Evolutionary conservation across 2,329 filamentous ascomycete genomes (phyloP), one percentile per base, ranked within the genome.

Genomic region (Penicillium sp.): DNA sequence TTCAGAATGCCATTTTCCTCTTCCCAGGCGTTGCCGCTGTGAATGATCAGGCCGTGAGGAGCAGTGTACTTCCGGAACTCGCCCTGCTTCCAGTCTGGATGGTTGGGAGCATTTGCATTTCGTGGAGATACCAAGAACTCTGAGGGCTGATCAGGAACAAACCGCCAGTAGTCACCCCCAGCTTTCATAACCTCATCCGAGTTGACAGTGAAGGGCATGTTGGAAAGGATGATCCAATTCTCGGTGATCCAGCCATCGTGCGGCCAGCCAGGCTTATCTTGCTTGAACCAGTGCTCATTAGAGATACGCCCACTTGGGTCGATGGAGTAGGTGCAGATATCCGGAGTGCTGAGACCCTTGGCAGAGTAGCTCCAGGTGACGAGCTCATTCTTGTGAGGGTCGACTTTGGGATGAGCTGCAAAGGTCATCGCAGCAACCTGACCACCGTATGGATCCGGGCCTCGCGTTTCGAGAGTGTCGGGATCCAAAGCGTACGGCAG

Each of bases 361-460:
- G 78, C 78, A 60, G 78, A 72, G 55, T 80, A 80, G 1, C 77
- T 76, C 57, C 72, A 78, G 22, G 70, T 71, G 1, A 81, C 72
- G 63, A 80, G 73, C 54, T 80, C 78, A 6, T 76, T 73, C 0
- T 71, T 79, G 47, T 71, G 70, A 0, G 78, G 77, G 54, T 81
- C 79, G 47, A 78, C 71, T 55, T 81, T 81, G 0, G 78, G 79
- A 61, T 81, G 78, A 5, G 39, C 39, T 3, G 39, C 11, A 7
- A 42, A 42, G 3, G 39, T 42, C 39, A 42, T 42, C 17, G 39
- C 39, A 22, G 39, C n/a, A 5, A 42, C 39, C 12, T 42, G 39
- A 12, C 39, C 39, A 42, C 39, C 39, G 39, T 42, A 42, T 4
- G 39, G 39, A 42, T 42, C 17, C 12, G 17, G n/a, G 17, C 39